A percentile compares a stretch with the other conserved stretches of the same genome.
Conservation (phyloP, 2,329 filamentous ascomycete species). For the Diaporthe ilicicola region DNA sequence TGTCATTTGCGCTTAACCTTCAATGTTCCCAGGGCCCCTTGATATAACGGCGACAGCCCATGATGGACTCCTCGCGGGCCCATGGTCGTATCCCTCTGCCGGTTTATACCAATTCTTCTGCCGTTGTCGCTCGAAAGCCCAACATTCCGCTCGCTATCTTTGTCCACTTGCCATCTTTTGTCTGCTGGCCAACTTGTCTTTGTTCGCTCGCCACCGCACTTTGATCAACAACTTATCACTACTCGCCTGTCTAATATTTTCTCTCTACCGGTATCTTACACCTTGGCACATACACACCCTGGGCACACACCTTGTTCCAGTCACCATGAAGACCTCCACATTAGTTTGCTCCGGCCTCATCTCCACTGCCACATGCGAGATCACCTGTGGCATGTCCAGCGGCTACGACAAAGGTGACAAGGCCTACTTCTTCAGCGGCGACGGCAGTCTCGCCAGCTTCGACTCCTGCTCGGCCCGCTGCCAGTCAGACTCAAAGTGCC, state of each 20-base stretch:
- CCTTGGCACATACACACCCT: too few species aligned
- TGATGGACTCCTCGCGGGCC: neutral
- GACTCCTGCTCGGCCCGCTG: conserved; percentile 26
- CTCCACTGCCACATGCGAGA: conserved; percentile 1
- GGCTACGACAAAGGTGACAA: conserved; percentile 30
- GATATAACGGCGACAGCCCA: conserved; percentile 10
- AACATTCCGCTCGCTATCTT: neutral
- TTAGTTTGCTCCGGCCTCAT: neutral
- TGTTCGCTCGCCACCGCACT: conserved; percentile 7
- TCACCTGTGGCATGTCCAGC: conserved; percentile 27
- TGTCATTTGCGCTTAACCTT: conserved; percentile 14
- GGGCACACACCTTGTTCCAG: too few species aligned
- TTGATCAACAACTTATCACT: neutral
- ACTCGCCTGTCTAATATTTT: neutral
- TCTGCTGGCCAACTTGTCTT: too few species aligned
- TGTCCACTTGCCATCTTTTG: neutral
- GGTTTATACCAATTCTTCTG: neutral
- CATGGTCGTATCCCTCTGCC: too few species aligned
- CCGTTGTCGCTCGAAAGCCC: neutral
- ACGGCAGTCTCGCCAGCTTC: conserved; percentile 29
- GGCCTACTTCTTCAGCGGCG: conserved; percentile 32
- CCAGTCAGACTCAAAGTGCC: conserved; percentile 18
- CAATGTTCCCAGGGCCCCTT: neutral
- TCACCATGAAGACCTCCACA: conserved; percentile 10
- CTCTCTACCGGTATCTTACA: neutral